Percentiles rank a stretch among this genome's conserved stretches.
These are phyloP conservation scores for Colletotrichum tabaci DNA, from an alignment of 2,329 filamentous ascomycete species.

Conservation along the genomic window DNA sequence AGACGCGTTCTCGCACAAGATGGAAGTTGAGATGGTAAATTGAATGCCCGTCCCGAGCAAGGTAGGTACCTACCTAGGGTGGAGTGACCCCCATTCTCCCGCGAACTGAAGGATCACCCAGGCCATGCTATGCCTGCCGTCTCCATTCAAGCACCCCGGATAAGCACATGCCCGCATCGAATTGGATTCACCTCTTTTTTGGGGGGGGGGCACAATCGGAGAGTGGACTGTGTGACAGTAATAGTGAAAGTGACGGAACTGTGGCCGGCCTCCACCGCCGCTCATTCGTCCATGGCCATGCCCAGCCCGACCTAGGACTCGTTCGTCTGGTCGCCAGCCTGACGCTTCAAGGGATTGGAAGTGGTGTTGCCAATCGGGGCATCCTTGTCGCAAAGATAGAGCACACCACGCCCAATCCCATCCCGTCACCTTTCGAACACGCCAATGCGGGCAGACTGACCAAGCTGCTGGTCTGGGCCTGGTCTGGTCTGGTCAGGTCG, in stretches of 20 bases:
- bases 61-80: not conserved
- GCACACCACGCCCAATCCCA: constrained; percentile 23
- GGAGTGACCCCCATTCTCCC: not conserved
- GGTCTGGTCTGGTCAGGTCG: constrained; percentile 11
- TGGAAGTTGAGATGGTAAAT: not conserved
- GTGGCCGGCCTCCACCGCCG: constrained; percentile 3
- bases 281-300: constrained; percentile 31
- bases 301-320: constrained; percentile 8
- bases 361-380: constrained; percentile 14
- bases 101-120: constrained; percentile 1
- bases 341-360: constrained; percentile 11
- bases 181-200: constrained; percentile 9
- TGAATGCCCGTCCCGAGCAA: too few relatives aligned
- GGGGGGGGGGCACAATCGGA: not conserved
- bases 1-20: not conserved
- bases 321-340: constrained; percentile 29
- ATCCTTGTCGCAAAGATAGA: constrained; percentile 41
- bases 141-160: constrained; percentile 30
- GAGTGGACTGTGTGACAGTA: not conserved
- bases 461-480: not conserved
- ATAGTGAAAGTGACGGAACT: not conserved
- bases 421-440: constrained; percentile 30
- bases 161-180: constrained; percentile 23
- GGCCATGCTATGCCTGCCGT: not conserved
- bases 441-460: constrained; percentile 34